Base-by-base conservation (phyloP, 2,329 filamentous ascomycete genomes). In the Truncatella angustata region DNA sequence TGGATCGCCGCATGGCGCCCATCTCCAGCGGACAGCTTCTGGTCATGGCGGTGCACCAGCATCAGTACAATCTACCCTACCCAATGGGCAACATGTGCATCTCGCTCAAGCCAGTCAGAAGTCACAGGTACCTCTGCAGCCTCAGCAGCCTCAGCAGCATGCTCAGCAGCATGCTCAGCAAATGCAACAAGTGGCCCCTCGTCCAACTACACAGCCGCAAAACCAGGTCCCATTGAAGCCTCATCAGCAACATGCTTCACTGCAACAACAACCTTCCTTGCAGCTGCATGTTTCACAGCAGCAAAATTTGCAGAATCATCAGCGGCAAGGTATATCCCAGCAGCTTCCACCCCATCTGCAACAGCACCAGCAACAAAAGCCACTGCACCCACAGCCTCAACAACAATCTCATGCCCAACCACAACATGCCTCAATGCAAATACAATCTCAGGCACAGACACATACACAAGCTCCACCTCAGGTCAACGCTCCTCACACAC, bases 241-340 rank as follows among this genome's bases (percentile, higher is more conserved):
- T n/a, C 40, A 44, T 21, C 40, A 21, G 16, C 21, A 12, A n/a
- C n/a, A n/a, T n/a, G n/a, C n/a, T n/a, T n/a, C n/a, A n/a, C n/a
- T n/a, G n/a, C n/a, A n/a, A 3, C 24, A 44, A 14, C 40, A 44
- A 16, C 40, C 40, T 12, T 16, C 40, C 10, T 37, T 42, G 16
- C 51, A 52, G 18, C n/a, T 43, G 23, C 40, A 48, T 16, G 23
- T 44, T 10, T 40, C 34, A 9, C 35, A 42, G 12, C 45, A 16
- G 16, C 54, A 66, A 52, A 60, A 64, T 30, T 60, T 63, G 14
- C 65, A 67, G 26, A 64, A 63, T 21, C 40, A 44, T 23, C 46
- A 44, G 11, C 52, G 34, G 50, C 52, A 37, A 30, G 45, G 50
- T 39, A 30, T 7, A 34, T 40, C 16, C 21, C 46, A 20, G 45